These are phyloP conservation scores for Corylus americana DNA, from an alignment of 306 rosid genomes.

Conservation along the genomic window DNA sequence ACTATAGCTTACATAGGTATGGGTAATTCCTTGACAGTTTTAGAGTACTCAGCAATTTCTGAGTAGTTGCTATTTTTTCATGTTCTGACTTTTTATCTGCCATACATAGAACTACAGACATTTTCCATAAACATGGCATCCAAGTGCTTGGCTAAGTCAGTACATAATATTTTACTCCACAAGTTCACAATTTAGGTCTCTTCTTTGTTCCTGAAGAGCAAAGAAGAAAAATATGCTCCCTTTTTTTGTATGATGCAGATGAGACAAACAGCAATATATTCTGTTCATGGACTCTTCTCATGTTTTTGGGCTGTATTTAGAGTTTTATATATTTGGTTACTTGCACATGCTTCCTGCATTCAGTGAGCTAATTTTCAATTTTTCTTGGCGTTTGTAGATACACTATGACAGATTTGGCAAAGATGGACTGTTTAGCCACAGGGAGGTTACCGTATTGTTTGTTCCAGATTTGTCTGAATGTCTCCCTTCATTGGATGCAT, in stretches of 20 bases:
- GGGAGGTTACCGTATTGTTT: slow-evolving; percentile 81
- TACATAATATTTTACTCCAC: background rate
- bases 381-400: slow-evolving; percentile 55
- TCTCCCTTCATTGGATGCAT: slow-evolving; percentile 77
- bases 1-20: background rate
- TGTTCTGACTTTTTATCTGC: background rate
- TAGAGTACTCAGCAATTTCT: background rate
- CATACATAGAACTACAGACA: background rate
- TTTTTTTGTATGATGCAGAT: background rate
- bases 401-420: slow-evolving; percentile 89
- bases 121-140: background rate
- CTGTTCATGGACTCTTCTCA: background rate
- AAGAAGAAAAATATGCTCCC: too few relatives aligned
- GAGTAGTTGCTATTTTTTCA: background rate
- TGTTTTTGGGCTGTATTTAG: slow-evolving; percentile 7
- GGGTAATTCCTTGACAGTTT: background rate
- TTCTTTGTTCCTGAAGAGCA: background rate
- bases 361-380: slow-evolving; percentile 14
- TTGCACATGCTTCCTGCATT: background rate
- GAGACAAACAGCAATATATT: background rate
- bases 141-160: background rate
- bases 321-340: slow-evolving; percentile 9
- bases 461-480: slow-evolving; percentile 92
- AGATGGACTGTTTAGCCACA: slow-evolving; percentile 94
- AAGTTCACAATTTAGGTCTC: background rate